Percentiles rank a stretch among this genome's conserved stretches.
phyloP scores from a whole-genome alignment of 768 basidiomycete genomes.

The Cantharellus anzutake region DNA sequence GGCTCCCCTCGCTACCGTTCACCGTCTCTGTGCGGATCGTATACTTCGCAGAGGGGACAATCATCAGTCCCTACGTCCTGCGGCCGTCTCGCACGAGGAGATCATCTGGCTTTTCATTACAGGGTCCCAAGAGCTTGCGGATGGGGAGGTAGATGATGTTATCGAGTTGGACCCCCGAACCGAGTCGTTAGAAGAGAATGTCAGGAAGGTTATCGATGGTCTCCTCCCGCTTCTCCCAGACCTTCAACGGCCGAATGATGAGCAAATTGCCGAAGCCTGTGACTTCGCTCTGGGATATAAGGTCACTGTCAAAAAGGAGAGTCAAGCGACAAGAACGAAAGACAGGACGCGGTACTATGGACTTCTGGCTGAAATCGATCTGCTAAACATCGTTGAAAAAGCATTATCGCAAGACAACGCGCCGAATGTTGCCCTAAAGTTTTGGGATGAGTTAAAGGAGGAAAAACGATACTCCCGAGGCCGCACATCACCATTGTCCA shows the following conservation, averaged over 20 bases:
- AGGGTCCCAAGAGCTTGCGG: constrained; percentile 38
- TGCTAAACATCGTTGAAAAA: constrained; percentile 28
- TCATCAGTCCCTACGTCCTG: constrained; percentile 62
- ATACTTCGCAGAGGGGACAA: constrained; percentile 57
- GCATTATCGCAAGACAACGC: constrained; percentile 17
- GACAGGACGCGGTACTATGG: constrained; percentile 50
- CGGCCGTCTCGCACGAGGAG: constrained; percentile 47
- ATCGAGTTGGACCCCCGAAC: constrained; percentile 50
- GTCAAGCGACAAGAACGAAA: constrained; percentile 3
- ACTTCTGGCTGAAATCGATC: constrained; percentile 52
- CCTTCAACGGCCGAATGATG: constrained; percentile 33
- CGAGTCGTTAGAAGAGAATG: constrained; percentile 28
- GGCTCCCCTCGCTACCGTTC: constrained; percentile 37
- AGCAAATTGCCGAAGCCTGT: constrained; percentile 34
- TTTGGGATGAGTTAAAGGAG: constrained; percentile 32
- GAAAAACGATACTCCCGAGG: constrained; percentile 29
- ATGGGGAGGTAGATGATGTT: constrained; percentile 41
- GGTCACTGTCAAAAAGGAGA: constrained; percentile 16
- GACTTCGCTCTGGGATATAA: constrained; percentile 26
- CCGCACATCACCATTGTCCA: constrained; percentile 89
- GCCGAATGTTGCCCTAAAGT: constrained; percentile 14
- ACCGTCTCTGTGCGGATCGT: constrained; percentile 62
- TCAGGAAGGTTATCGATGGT: constrained; percentile 39
- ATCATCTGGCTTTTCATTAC: constrained; percentile 70
- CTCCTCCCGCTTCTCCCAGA: constrained; percentile 31